Percentiles rank a stretch among this genome's conserved stretches.
phyloP scores from a whole-genome alignment of 2,329 filamentous ascomycete species.

The Akanthomyces lecanii region DNA sequence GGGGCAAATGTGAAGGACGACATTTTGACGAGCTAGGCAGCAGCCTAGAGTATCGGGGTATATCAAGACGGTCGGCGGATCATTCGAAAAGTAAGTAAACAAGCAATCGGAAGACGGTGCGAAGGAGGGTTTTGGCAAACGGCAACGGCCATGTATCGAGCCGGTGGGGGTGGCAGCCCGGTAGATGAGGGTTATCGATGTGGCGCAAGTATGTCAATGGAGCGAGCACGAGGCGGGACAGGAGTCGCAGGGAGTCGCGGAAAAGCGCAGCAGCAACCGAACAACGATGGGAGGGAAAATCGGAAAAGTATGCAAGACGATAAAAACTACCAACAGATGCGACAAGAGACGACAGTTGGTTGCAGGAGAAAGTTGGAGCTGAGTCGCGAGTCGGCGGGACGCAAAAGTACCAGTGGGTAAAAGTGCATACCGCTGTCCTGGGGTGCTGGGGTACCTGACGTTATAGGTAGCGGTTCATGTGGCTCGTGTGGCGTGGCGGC shows the following conservation, averaged over 20 bases:
- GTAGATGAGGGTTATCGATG: slow-evolving; percentile 2
- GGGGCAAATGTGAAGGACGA: slow-evolving; percentile 74
- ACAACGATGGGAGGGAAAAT: background rate
- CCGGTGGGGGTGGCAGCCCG: slow-evolving; percentile 6
- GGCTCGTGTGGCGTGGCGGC: slow-evolving; percentile 8
- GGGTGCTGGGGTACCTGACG: background rate
- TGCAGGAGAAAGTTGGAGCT: slow-evolving; percentile 10
- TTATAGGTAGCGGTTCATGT: slow-evolving; percentile 7
- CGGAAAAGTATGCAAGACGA: background rate
- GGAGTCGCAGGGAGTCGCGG: background rate
- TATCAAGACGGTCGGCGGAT: background rate
- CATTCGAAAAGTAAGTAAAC: background rate
- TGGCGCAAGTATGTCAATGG: slow-evolving; percentile 2
- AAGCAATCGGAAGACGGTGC: background rate
- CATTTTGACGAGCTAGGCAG: slow-evolving; percentile 63
- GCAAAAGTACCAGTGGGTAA: slow-evolving; percentile 13
- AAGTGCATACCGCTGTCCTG: background rate
- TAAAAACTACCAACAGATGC: background rate
- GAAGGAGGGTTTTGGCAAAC: background rate
- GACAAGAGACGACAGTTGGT: slow-evolving; percentile 7
- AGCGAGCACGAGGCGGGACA: background rate
- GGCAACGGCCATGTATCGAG: slow-evolving; percentile 15
- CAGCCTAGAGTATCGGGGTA: slow-evolving; percentile 57
- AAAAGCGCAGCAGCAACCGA: background rate
- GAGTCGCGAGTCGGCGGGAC: slow-evolving; percentile 14